These are phyloP conservation scores for Sugiyamaella neomexicana DNA, from an alignment of 1,139 yeast species.

Conservation along the genomic window DNA sequence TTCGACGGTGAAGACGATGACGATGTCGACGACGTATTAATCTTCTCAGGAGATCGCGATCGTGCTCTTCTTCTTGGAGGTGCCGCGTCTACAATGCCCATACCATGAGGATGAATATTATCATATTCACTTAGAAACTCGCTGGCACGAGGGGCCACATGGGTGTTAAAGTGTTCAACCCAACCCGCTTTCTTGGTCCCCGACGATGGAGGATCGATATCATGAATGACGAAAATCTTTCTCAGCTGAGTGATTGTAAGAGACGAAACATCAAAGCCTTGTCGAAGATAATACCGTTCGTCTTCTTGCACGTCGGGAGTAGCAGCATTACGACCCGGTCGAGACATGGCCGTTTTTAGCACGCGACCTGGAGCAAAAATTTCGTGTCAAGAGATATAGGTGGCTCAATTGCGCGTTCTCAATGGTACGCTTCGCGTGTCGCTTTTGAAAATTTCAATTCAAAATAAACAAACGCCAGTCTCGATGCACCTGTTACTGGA, in stretches of 20 bases:
- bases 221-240: slow-evolving; percentile 57
- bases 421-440: no score
- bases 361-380: no score
- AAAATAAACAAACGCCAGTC: no score
- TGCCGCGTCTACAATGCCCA: slow-evolving; percentile 39
- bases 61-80: slow-evolving; percentile 30
- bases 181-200: slow-evolving; percentile 64
- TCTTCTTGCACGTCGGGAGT: slow-evolving; percentile 5
- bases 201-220: slow-evolving; percentile 57
- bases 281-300: slow-evolving; percentile 22
- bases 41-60: slow-evolving; percentile 29
- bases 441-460: no score
- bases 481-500: no score
- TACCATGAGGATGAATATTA: slow-evolving; percentile 31
- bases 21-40: not conserved
- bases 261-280: slow-evolving; percentile 62
- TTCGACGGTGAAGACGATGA: not conserved
- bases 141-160: slow-evolving; percentile 48
- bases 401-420: no score
- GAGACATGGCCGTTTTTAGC: not conserved
- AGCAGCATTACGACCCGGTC: not conserved
- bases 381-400: no score
- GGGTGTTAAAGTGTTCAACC: slow-evolving; percentile 51
- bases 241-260: slow-evolving; percentile 66
- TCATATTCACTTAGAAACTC: slow-evolving; percentile 39